Conservation (phyloP, 345 rosid species). For the Populus nigra region DNA sequence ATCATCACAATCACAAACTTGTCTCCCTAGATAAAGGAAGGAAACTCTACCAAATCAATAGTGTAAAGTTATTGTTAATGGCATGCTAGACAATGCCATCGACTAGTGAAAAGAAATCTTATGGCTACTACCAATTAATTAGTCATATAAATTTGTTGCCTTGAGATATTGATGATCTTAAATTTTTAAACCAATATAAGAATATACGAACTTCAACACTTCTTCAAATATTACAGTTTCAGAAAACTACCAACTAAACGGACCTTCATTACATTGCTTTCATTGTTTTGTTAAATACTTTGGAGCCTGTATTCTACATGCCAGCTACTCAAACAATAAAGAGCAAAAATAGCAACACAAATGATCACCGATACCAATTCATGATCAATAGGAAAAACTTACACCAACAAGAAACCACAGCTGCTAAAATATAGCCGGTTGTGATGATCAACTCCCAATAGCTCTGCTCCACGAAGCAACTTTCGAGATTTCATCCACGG, state of each 20-base stretch:
- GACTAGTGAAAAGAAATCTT: not conserved
- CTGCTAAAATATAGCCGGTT: conserved; percentile 72
- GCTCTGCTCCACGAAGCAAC: conserved; percentile 83
- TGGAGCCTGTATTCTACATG: not conserved
- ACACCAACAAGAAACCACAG: conserved; percentile 88
- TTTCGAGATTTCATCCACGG: conserved; percentile 56
- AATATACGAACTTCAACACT: not conserved
- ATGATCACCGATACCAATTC: not conserved
- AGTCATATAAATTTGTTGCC: not conserved
- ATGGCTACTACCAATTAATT: not conserved
- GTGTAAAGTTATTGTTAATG: not conserved
- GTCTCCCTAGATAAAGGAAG: not conserved
- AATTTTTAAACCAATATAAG: not conserved
- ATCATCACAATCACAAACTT: not conserved
- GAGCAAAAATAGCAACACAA: not conserved
- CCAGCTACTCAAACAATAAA: not conserved
- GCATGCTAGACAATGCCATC: not conserved
- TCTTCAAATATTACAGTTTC: no score
- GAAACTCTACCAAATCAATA: not conserved
- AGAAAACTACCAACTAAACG: no score
- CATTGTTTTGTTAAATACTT: not conserved
- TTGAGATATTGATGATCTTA: not conserved
- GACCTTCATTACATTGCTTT: not conserved
- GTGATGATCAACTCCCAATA: conserved; percentile 72
- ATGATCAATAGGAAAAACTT: conserved; percentile 43